Conservation (phyloP, 1,139 yeast genomes). For the Saccharomyces hybrid region DNA sequence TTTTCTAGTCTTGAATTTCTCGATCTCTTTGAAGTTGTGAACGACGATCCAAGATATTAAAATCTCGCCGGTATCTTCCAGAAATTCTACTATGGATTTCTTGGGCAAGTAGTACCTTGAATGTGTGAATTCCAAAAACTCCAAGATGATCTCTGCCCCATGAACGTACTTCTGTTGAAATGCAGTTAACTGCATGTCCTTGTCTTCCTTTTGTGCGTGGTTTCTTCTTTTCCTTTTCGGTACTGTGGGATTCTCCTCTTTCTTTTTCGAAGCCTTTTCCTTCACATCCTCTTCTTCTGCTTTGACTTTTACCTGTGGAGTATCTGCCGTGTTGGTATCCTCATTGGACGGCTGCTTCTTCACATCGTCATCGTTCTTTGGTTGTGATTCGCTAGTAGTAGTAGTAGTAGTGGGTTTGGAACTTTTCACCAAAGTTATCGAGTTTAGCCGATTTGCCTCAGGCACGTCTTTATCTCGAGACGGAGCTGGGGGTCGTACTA, state of each 20-base stretch:
- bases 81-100: conserved; percentile 62
- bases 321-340: background rate
- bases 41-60: conserved; percentile 29
- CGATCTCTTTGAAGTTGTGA: conserved; percentile 25
- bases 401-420: conserved; percentile 3
- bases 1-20: conserved; percentile 20
- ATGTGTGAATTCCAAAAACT: conserved; percentile 71
- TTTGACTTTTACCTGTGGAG: conserved; percentile 1
- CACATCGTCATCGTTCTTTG: background rate
- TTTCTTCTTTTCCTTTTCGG: conserved; percentile 12
- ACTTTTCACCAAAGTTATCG: background rate
- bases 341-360: background rate
- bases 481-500: conserved; percentile 3
- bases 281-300: conserved; percentile 4
- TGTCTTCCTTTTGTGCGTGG: conserved; percentile 32
- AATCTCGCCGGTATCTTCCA: conserved; percentile 23
- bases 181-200: conserved; percentile 46
- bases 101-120: conserved; percentile 71
- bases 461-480: conserved; percentile 2
- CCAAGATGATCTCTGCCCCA: conserved; percentile 73
- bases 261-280: conserved; percentile 2
- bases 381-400: background rate
- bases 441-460: background rate
- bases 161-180: conserved; percentile 64
- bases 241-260: background rate